Evolutionary conservation across 129 eudicot species (phyloP), one percentile per base, ranked within the genome.

Genomic region (Gnaphalium uliginosum): DNA sequence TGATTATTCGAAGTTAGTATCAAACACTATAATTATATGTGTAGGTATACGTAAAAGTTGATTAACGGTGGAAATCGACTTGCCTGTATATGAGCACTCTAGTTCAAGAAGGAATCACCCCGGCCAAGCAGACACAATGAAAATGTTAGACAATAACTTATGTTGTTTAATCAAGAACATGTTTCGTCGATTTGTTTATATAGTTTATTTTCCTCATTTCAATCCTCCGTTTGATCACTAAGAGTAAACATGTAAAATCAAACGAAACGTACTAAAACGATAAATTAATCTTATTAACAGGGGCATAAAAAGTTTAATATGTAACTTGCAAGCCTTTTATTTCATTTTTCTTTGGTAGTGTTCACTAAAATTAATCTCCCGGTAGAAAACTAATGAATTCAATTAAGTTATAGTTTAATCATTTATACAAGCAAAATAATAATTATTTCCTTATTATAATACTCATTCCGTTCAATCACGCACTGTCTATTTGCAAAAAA

Each of bases 41-140:
- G 1, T 14, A 32, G 0, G 69, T 51, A 60, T 19, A 65, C 30
- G 6, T 63, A 51, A 11, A 66, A 19, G 22, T 18, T 0, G 29
- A 23, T 73, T 71, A 21, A 39, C 39, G 21, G 62, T 22, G 22
- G 50, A 57, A 62, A 56, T 32, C 10, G 14, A 66, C 69, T 66
- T 84, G 76, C 97, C 94, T 88, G 97, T 76, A 91, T 78, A 57
- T 77, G 72, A 54, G 97, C 97, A 81, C 97, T 88, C 97, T 90
- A 35, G 79, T 22, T 48, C 66, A 83, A 26, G 50, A 77, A 48
- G 54, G 17, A 75, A 48, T 29, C 4, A 1, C 26, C 11, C 8
- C 5, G 18, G 27, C 66, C 66, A 63, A 41, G 50, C 62, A 29
- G 4, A 0, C 32, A 56, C 58, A 43, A 23, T 30, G 39, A 69